Percentiles rank a stretch among this genome's conserved stretches.
Evolutionary conservation across 169 alveolate genomes (phyloP).

Genomic region (Plasmodium knowlesi): DNA sequence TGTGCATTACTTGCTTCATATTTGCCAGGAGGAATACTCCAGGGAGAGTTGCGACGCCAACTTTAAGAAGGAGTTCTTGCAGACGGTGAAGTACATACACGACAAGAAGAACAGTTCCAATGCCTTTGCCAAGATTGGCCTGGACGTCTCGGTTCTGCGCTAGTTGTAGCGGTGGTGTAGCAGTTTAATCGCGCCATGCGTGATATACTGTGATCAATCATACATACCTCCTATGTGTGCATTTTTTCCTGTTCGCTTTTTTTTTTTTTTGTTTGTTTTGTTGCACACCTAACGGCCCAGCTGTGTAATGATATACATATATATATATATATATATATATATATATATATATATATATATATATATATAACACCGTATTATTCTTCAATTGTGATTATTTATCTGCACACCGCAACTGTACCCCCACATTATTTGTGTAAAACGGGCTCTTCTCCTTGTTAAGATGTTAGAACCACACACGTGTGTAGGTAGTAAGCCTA

Average conservation of each 20-base stretch:
- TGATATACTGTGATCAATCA: background rate
- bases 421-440: background rate
- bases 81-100: constrained; percentile 20
- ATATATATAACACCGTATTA: background rate
- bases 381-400: background rate
- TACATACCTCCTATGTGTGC: background rate
- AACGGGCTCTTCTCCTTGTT: background rate
- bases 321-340: background rate
- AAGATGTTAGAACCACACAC: background rate
- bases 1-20: background rate
- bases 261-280: constrained; percentile 4
- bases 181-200: background rate
- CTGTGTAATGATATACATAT: background rate
- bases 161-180: background rate
- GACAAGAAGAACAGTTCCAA: constrained; percentile 35
- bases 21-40: constrained; percentile 35
- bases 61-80: constrained; percentile 29
- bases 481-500: constrained; percentile 1
- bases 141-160: background rate
- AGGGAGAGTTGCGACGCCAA: background rate
- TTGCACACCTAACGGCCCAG: background rate
- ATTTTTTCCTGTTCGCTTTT: background rate
- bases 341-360: background rate
- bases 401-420: constrained; percentile 5
- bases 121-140: constrained; percentile 7